Evolutionary conservation across 345 rosid genomes (phyloP).

Genomic region (Salix exigua): DNA sequence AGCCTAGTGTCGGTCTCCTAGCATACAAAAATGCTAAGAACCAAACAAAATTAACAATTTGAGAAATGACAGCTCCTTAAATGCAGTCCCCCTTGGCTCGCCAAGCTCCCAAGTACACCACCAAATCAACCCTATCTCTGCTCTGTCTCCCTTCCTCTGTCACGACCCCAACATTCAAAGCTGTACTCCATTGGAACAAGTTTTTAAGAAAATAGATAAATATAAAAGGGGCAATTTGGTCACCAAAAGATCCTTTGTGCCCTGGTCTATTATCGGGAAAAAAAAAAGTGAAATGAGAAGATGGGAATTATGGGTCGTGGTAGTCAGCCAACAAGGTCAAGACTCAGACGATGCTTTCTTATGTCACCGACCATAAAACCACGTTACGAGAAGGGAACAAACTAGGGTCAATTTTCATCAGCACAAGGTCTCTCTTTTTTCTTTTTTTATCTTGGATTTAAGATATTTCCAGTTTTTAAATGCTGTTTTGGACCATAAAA

Average conservation of each 20-base stretch:
- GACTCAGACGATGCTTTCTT: not conserved
- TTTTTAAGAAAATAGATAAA: not conserved
- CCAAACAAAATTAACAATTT: conserved; percentile 26
- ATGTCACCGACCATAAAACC: conserved; percentile 32
- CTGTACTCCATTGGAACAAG: conserved; percentile 30
- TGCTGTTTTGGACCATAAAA: not conserved
- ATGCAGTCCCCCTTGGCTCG: conserved; percentile 6
- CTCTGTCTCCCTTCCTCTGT: conserved; percentile 21
- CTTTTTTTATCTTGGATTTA: not conserved
- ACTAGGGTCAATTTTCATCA: conserved; percentile 9
- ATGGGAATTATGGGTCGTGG: not conserved
- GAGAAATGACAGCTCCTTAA: conserved; percentile 43
- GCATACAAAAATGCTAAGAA: conserved; percentile 17
- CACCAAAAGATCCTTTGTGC: not conserved
- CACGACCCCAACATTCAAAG: conserved; percentile 37
- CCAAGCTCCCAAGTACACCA: conserved; percentile 5
- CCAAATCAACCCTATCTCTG: conserved; percentile 23
- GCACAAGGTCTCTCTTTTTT: not conserved
- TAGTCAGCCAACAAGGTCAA: not conserved
- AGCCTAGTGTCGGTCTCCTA: not conserved
- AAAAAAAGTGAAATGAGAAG: not conserved
- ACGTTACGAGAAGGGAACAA: conserved; percentile 25
- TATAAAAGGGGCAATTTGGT: not conserved
- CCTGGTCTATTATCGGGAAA: too few species aligned
- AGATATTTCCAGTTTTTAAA: conserved; percentile 3